Percentiles rank a stretch among this genome's conserved stretches.
These are phyloP conservation scores for Pterocarpus santalinus DNA, from an alignment of 306 rosid species.

Conservation along the genomic window DNA sequence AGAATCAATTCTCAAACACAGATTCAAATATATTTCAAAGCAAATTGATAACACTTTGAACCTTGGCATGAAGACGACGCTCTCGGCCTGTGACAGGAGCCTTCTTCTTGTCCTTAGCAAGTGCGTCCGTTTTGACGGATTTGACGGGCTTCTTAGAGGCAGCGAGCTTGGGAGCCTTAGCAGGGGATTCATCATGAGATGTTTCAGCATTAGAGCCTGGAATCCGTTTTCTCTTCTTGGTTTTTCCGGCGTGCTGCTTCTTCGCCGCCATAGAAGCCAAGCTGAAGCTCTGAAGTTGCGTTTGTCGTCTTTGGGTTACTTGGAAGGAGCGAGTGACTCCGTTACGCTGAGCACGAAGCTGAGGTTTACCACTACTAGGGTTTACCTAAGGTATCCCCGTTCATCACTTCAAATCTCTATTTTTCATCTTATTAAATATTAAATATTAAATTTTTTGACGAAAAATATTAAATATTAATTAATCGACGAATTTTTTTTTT, in stretches of 20 bases:
- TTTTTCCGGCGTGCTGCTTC: slow-evolving; percentile 48
- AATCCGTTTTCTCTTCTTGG: slow-evolving; percentile 70
- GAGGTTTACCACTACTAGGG: slow-evolving; percentile 52
- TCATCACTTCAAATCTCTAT: no score
- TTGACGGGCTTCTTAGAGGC: slow-evolving; percentile 55
- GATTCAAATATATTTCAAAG: not conserved
- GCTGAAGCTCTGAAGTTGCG: slow-evolving; percentile 4
- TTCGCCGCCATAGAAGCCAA: slow-evolving; percentile 72
- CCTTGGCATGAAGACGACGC: slow-evolving; percentile 82
- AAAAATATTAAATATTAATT: no score
- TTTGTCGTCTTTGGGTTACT: not conserved
- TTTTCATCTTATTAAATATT: no score
- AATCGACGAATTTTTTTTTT: no score
- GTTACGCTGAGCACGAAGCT: not conserved
- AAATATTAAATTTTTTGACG: no score
- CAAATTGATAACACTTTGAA: slow-evolving; percentile 1
- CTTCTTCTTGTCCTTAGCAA: slow-evolving; percentile 45
- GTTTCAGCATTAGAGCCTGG: slow-evolving; percentile 47
- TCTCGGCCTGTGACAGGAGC: slow-evolving; percentile 66
- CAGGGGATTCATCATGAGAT: slow-evolving; percentile 42
- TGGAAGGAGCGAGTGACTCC: not conserved
- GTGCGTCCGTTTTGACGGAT: slow-evolving; percentile 26
- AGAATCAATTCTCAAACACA: not conserved
- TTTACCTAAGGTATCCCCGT: slow-evolving; percentile 3
- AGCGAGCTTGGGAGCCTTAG: slow-evolving; percentile 64